Evolutionary conservation across 2,329 filamentous ascomycete genomes (phyloP), one percentile per base, ranked within the genome.

Genomic region (Anthostomella pinea): DNA sequence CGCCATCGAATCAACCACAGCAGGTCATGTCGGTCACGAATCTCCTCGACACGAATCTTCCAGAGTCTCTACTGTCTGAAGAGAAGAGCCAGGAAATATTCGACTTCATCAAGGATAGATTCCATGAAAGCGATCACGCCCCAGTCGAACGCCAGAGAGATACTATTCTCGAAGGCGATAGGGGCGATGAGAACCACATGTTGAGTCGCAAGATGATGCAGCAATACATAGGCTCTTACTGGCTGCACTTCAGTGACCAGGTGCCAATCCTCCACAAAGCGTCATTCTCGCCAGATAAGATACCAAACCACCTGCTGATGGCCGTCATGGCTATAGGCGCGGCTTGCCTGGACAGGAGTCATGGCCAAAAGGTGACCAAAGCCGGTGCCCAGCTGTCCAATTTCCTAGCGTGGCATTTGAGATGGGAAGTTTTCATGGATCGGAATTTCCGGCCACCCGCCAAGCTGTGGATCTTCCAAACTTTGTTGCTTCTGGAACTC

Each of bases 381-480:
- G 78, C 81, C 11, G 87, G 86, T n/a, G 82, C 87, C 1, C 81
- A 90, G 48, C 68, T 97, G 15, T 87, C 90, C 16, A 91, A 90
- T 58, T 95, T 97, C 54, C 66, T 96, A 21, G 89, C 88, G 1
- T 93, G 87, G 81, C 87, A 96, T 64, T 68, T 96, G n/a, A 79
- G 93, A 37, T 96, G 90, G 87, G 87, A 95, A 60, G 85, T 96
- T 23, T 96, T 97, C 58, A 93, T 90, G 74, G 85, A 96, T 57
- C 73, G 77, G 10, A 87, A 90, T 62, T 96, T 94, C 64, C 75
- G 87, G 13, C 90, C 93, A 2, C 91, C 93, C 0, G 91, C 91
- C 7, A 95, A 95, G 63, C 67, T 98, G 6, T 98, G 91, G 91
- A 80, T 95, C 0, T 97, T 97, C 66, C 93, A 97, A 60, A 83